A percentile compares a stretch with the other conserved stretches of the same genome.
Conservation (phyloP, 2,329 filamentous ascomycete species). For the Chrysosporium keratinophilum region DNA sequence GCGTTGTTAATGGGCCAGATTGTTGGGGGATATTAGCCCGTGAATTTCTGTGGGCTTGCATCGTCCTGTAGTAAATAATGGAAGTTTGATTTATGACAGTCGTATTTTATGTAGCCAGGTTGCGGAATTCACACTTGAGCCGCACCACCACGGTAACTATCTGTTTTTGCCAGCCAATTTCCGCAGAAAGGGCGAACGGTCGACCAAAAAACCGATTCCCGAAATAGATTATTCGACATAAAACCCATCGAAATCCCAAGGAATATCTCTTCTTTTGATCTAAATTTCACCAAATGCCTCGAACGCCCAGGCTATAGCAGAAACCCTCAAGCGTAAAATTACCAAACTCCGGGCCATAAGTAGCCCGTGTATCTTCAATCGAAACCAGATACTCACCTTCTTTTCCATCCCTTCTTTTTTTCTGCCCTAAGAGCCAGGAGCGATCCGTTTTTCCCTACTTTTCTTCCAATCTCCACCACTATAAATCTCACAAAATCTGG, state of each 20-base stretch:
- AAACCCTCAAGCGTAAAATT: background rate
- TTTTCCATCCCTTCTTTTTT: slow-evolving; percentile 44
- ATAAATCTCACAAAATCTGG: slow-evolving; percentile 82
- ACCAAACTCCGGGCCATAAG: background rate
- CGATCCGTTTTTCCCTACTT: slow-evolving; percentile 54
- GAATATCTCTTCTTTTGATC: too few relatives aligned
- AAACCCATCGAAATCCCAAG: too few relatives aligned
- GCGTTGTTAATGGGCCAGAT: slow-evolving; percentile 65
- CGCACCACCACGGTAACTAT: too few relatives aligned
- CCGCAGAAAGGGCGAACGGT: too few relatives aligned
- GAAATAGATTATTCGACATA: too few relatives aligned
- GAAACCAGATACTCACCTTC: background rate
- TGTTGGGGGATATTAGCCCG: slow-evolving; percentile 11
- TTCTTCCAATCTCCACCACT: slow-evolving; percentile 74
- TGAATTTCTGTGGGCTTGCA: background rate
- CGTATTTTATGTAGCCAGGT: too few relatives aligned
- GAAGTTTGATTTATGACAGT: too few relatives aligned
- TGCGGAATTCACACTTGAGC: too few relatives aligned
- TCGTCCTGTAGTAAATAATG: too few relatives aligned
- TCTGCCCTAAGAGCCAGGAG: slow-evolving; percentile 45
- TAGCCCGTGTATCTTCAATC: background rate
- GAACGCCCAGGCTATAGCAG: background rate
- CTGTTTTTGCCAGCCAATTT: too few relatives aligned
- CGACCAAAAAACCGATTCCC: too few relatives aligned
- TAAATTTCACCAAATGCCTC: too few relatives aligned